These are phyloP conservation scores for Psophocarpus tetragonolobus DNA, from an alignment of 306 rosid species.

Conservation along the genomic window DNA sequence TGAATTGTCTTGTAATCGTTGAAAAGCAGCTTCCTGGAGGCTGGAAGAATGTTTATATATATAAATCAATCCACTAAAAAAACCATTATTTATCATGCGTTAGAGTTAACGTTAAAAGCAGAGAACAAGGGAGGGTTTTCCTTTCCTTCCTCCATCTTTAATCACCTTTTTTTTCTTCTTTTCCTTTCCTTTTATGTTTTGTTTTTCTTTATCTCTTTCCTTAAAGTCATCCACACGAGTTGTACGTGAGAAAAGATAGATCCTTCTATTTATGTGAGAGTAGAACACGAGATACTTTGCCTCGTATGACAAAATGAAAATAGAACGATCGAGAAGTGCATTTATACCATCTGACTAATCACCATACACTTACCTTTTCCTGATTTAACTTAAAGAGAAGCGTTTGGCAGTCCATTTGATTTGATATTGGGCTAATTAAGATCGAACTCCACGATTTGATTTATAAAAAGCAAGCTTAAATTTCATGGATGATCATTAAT, in stretches of 20 bases:
- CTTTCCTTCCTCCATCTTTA: constrained; percentile 55
- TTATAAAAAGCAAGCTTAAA: constrained; percentile 38
- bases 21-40: constrained; percentile 41
- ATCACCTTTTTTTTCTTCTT: constrained; percentile 20
- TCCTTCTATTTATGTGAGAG: constrained; percentile 42
- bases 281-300: constrained; percentile 28
- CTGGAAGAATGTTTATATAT: constrained; percentile 33
- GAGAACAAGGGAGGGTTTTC: constrained; percentile 66
- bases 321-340: constrained; percentile 42
- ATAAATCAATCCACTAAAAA: too few species aligned
- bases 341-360: constrained; percentile 31
- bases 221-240: constrained; percentile 53
- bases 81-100: constrained; percentile 49
- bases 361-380: neutral
- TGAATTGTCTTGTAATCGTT: constrained; percentile 31
- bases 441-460: constrained; percentile 51
- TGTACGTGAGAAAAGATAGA: constrained; percentile 43
- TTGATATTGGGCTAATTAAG: constrained; percentile 54
- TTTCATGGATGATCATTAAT: constrained; percentile 43
- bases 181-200: constrained; percentile 32
- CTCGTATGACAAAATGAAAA: constrained; percentile 29
- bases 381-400: constrained; percentile 23
- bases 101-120: constrained; percentile 61
- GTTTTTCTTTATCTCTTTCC: constrained; percentile 44
- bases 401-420: constrained; percentile 39